phyloP scores from a whole-genome alignment of 1,284 basidiomycete genomes.

The Golubevia sp. region DNA sequence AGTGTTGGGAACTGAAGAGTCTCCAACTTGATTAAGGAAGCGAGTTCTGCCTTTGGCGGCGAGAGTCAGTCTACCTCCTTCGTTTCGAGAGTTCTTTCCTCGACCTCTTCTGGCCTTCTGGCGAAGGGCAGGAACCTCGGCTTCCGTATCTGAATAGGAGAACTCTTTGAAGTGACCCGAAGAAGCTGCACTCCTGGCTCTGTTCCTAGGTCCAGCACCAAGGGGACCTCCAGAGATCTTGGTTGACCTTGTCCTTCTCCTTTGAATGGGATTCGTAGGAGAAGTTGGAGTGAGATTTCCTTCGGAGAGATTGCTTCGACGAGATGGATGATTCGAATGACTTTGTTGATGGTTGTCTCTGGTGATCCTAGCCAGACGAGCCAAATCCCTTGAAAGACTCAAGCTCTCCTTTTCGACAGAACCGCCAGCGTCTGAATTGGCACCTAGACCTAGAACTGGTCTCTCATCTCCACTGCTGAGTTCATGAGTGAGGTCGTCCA shows the following conservation, averaged over 20 bases:
- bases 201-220: not conserved
- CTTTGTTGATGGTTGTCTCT: conserved; percentile 1
- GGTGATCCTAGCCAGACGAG: conserved; percentile 24
- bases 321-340: not conserved
- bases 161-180: conserved; percentile 21
- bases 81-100: not conserved
- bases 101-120: not conserved
- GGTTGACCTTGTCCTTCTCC: not conserved
- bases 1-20: not conserved
- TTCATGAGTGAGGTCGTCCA: not conserved
- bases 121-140: conserved; percentile 15
- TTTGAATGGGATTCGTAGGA: not conserved
- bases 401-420: conserved; percentile 19
- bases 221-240: not conserved
- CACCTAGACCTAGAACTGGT: not conserved
- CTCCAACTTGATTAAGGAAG: not conserved
- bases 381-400: conserved; percentile 24
- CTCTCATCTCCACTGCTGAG: not conserved
- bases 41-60: not conserved
- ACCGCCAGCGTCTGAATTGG: not conserved
- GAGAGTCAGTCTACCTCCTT: not conserved
- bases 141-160: conserved; percentile 35
- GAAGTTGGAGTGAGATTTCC: not conserved
- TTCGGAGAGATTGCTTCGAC: not conserved
- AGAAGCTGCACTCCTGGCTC: not conserved